phyloP scores from a whole-genome alignment of 208 protist genomes.

The Zelonia costaricensis region DNA sequence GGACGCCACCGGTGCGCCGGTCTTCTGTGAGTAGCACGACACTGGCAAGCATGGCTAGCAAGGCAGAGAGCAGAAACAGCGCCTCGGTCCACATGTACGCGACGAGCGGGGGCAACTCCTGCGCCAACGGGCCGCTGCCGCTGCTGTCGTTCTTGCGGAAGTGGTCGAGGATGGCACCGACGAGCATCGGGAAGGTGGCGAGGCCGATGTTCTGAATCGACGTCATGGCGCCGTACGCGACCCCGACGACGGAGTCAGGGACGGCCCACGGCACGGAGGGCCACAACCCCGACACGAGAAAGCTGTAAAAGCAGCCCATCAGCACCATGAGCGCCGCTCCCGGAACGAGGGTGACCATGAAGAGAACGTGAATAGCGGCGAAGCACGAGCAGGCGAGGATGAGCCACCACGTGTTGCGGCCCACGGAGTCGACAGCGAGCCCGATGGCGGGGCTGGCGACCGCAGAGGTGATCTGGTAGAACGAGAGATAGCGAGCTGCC shows the following conservation, averaged over 20 bases:
- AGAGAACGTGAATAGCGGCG: conserved; percentile 66
- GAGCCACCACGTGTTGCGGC: conserved; percentile 78
- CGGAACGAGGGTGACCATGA: conserved; percentile 74
- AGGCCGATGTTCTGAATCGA: conserved; percentile 88
- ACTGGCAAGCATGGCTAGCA: conserved; percentile 43
- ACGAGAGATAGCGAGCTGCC: conserved; percentile 76
- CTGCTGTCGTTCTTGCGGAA: conserved; percentile 18
- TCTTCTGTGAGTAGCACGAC: conserved; percentile 59
- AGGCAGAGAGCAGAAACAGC: conserved; percentile 51
- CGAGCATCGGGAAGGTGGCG: conserved; percentile 66
- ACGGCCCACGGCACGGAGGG: conserved; percentile 83
- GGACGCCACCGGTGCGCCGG: conserved; percentile 42
- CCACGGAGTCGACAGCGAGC: conserved; percentile 80
- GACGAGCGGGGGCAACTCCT: conserved; percentile 47
- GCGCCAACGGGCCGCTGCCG: neutral
- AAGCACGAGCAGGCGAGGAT: conserved; percentile 53
- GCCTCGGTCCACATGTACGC: conserved; percentile 66
- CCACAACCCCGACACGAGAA: conserved; percentile 88
- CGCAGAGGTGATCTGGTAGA: conserved; percentile 87
- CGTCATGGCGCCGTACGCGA: conserved; percentile 93
- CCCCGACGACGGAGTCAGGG: conserved; percentile 61
- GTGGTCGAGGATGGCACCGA: conserved; percentile 67
- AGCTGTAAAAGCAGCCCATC: conserved; percentile 87
- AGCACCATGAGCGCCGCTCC: conserved; percentile 67
- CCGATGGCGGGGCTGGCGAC: conserved; percentile 80